These are phyloP conservation scores for Septoria petroselini DNA, from an alignment of 2,329 filamentous ascomycete species.

Conservation along the genomic window DNA sequence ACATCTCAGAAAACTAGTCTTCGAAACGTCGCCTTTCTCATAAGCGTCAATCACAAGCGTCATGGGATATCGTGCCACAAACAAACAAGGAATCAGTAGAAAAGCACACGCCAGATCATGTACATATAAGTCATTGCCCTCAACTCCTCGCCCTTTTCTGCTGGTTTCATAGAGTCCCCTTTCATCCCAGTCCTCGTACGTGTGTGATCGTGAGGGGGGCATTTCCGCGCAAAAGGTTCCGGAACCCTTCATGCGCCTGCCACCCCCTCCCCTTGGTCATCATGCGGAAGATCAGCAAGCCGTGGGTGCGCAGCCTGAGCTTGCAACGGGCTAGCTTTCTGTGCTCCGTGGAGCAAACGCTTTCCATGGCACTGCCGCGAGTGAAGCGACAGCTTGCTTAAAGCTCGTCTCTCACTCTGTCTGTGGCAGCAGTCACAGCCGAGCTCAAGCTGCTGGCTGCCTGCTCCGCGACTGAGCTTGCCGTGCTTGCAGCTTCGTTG, in stretches of 20 bases:
- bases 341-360: no score
- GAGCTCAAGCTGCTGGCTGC: slow-evolving; percentile 36
- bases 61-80: slow-evolving; percentile 1
- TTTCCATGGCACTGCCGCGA: no score
- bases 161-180: background rate
- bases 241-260: background rate
- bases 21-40: background rate
- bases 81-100: background rate
- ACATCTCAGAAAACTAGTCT: background rate
- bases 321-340: no score
- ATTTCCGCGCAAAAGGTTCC: background rate
- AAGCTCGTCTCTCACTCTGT: slow-evolving; percentile 53
- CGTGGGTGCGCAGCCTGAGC: no score
- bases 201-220: background rate
- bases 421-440: slow-evolving; percentile 36
- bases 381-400: slow-evolving; percentile 33
- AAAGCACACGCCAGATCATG: background rate
- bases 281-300: no score
- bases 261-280: no score
- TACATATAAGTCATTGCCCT: background rate
- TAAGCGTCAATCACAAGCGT: slow-evolving; percentile 1
- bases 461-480: slow-evolving; percentile 39
- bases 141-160: background rate
- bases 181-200: no score
- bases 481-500: slow-evolving; percentile 32